phyloP scores from a whole-genome alignment of 2,329 filamentous ascomycete species.

The Ophiostoma sp. region DNA sequence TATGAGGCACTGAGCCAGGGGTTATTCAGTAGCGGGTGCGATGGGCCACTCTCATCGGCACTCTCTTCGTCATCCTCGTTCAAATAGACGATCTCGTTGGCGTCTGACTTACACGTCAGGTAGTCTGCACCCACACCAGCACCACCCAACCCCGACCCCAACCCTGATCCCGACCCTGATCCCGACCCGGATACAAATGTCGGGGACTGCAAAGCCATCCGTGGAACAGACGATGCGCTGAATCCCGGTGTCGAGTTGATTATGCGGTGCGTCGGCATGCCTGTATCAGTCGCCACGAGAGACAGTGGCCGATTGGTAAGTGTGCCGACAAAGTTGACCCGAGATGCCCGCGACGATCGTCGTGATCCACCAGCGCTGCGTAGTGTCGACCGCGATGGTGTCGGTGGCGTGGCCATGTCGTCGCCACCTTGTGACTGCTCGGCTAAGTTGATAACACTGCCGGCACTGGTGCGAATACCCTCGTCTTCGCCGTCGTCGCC shows the following conservation, averaged over 20 bases:
- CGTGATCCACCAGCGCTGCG: slow-evolving; percentile 16
- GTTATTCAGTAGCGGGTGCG: slow-evolving; percentile 39
- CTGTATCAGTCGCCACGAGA: slow-evolving; percentile 31
- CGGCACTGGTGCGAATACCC: slow-evolving; percentile 45
- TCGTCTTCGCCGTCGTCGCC: slow-evolving; percentile 55
- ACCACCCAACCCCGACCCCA: background rate
- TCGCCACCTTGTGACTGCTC: slow-evolving; percentile 46
- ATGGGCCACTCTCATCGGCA: slow-evolving; percentile 24
- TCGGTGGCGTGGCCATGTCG: slow-evolving; percentile 1
- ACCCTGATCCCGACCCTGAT: background rate
- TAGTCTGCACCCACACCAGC: slow-evolving; percentile 14
- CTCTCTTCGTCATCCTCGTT: slow-evolving; percentile 16
- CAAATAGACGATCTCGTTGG: background rate
- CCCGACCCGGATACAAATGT: background rate
- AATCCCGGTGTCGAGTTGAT: slow-evolving; percentile 30
- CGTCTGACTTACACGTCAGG: slow-evolving; percentile 8
- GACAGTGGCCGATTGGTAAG: slow-evolving; percentile 37
- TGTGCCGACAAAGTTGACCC: slow-evolving; percentile 41
- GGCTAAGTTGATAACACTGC: slow-evolving; percentile 55
- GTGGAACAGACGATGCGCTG: slow-evolving; percentile 5
- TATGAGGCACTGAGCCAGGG: slow-evolving; percentile 37
- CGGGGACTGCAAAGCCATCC: slow-evolving; percentile 22
- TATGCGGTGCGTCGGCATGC: slow-evolving; percentile 36
- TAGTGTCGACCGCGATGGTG: slow-evolving; percentile 12
- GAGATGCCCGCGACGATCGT: slow-evolving; percentile 44